Conservation (phyloP, 164 flowering plant genomes). For the Annona squamosa region DNA sequence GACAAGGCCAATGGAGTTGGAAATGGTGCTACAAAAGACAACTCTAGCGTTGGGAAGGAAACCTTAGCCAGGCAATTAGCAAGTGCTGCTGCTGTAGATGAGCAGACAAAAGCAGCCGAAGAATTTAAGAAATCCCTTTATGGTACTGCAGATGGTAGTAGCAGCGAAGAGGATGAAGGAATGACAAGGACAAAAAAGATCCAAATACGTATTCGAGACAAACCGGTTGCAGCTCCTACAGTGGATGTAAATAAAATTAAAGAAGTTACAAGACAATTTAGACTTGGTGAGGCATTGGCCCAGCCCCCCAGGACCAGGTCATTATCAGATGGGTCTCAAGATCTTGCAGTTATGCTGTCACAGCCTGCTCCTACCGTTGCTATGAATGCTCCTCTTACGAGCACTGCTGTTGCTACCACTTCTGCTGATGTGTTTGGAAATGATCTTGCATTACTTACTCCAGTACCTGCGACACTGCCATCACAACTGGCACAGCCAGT, state of each 20-base stretch:
- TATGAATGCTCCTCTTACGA: constrained; percentile 20
- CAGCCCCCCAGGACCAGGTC: constrained; percentile 73
- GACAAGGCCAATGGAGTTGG: constrained; percentile 29
- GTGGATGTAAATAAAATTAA: constrained; percentile 94
- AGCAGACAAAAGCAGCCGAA: constrained; percentile 92
- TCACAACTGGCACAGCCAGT: neutral
- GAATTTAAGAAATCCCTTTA: constrained; percentile 87
- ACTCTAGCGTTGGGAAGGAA: constrained; percentile 57
- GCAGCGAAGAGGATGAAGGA: constrained; percentile 89
- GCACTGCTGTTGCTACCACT: constrained; percentile 22
- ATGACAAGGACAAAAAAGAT: constrained; percentile 62
- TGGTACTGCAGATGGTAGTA: constrained; percentile 76
- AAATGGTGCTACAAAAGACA: constrained; percentile 30
- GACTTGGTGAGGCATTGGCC: constrained; percentile 74
- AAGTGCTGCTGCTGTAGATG: constrained; percentile 55
- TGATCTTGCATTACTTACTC: constrained; percentile 6
- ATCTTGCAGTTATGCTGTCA: constrained; percentile 38
- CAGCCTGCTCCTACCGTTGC: constrained; percentile 37
- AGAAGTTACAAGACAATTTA: constrained; percentile 89
- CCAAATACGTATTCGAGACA: constrained; percentile 80
- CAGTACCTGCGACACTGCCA: constrained; percentile 3
- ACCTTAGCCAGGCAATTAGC: constrained; percentile 34
- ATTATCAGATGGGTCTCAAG: constrained; percentile 54
- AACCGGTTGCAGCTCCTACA: constrained; percentile 62
- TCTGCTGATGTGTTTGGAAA: constrained; percentile 58